A percentile compares a stretch with the other conserved stretches of the same genome.
These are phyloP conservation scores for Sporothrix brasiliensis DNA, from an alignment of 2,329 filamentous ascomycete genomes.

Conservation along the genomic window DNA sequence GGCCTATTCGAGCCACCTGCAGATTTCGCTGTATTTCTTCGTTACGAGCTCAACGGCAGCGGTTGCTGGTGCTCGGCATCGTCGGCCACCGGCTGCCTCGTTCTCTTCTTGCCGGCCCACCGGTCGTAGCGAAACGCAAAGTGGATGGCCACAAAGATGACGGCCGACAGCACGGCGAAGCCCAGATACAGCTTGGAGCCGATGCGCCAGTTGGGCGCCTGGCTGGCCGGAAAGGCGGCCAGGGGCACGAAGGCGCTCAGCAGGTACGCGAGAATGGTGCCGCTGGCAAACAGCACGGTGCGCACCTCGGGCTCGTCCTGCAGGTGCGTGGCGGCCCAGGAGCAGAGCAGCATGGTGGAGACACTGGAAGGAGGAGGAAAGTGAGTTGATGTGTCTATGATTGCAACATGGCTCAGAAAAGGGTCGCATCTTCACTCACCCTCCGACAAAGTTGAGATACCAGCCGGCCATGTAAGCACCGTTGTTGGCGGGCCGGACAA, in stretches of 20 bases:
- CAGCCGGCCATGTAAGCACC: conserved; percentile 30
- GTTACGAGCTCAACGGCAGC: neutral
- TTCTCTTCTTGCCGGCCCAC: neutral
- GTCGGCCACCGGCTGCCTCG: neutral
- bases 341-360: conserved; percentile 29
- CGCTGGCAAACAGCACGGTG: conserved; percentile 31
- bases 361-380: neutral
- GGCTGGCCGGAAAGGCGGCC: conserved; percentile 25
- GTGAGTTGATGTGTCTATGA: neutral
- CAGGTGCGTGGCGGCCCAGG: conserved; percentile 27
- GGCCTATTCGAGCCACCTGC: no score
- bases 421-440: neutral
- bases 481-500: conserved; percentile 20
- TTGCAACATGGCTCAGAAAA: no score
- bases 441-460: conserved; percentile 32
- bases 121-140: conserved; percentile 23
- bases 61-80: neutral
- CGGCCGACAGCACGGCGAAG: neutral
- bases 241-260: conserved; percentile 28
- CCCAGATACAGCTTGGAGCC: conserved; percentile 31
- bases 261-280: conserved; percentile 28
- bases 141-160: conserved; percentile 26
- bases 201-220: conserved; percentile 30
- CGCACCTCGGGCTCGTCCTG: conserved; percentile 29
- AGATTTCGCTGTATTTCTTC: no score